A percentile compares a stretch with the other conserved stretches of the same genome.
phyloP scores from a whole-genome alignment of 495 filamentous ascomycete genomes.

The Apiosordaria backusii region DNA sequence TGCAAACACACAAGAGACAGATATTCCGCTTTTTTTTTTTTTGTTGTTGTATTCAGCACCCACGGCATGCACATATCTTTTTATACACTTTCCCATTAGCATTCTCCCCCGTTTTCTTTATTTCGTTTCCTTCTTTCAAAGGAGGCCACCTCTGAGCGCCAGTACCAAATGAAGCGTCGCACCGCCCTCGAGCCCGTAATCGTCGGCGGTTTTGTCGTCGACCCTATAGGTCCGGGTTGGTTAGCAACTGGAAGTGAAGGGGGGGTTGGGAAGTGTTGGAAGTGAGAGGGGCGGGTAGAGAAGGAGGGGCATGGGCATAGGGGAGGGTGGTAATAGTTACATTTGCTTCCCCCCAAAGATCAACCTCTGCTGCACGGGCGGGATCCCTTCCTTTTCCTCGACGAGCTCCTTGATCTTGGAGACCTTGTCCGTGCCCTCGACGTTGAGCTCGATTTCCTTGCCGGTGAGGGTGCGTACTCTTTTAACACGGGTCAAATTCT shows the following conservation, averaged over 20 bases:
- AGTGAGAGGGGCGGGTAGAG: not conserved
- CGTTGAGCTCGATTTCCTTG: conserved; percentile 97
- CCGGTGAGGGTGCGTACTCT: conserved; percentile 97
- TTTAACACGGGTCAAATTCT: not conserved
- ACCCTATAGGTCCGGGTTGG: conserved; percentile 52
- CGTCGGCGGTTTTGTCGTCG: conserved; percentile 81
- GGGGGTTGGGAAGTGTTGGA: not conserved
- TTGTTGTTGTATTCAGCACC: too few species aligned
- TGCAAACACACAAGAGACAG: too few species aligned
- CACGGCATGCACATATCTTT: too few species aligned
- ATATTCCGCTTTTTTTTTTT: too few species aligned
- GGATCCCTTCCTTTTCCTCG: conserved; percentile 98
- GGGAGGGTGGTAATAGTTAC: conserved; percentile 54
- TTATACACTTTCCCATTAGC: too few species aligned
- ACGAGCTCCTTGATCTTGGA: conserved; percentile 96
- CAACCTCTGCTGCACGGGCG: conserved; percentile 91
- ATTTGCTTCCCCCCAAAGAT: conserved; percentile 98
- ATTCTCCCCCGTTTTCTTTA: too few species aligned
- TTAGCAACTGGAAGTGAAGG: not conserved
- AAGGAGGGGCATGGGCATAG: conserved; percentile 4
- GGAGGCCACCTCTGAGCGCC: conserved; percentile 74
- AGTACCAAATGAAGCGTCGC: conserved; percentile 93
- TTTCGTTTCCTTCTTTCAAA: conserved; percentile 11
- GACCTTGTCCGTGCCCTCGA: conserved; percentile 89
- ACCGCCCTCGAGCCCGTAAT: conserved; percentile 88